Percentiles rank a stretch among this genome's conserved stretches.
phyloP scores from a whole-genome alignment of 1,139 yeast genomes.

The Taiozyma sp. region DNA sequence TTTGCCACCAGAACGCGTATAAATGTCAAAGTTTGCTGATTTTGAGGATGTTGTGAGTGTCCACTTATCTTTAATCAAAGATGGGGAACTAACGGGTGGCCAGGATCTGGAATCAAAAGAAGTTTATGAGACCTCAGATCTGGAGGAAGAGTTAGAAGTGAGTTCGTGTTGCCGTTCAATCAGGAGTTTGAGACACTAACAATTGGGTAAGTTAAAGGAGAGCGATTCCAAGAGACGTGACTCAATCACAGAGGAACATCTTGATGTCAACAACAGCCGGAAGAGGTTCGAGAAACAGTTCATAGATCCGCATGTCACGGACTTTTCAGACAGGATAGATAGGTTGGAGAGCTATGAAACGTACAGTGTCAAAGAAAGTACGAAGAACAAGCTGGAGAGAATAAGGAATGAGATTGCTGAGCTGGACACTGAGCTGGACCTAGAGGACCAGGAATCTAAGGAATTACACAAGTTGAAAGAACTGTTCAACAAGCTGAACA shows the following conservation, averaged over 20 bases:
- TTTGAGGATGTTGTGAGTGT: slow-evolving; percentile 19
- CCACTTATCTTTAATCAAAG: neutral
- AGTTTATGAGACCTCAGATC: slow-evolving; percentile 48
- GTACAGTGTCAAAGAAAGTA: slow-evolving; percentile 33
- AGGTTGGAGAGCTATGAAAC: slow-evolving; percentile 25
- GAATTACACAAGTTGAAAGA: slow-evolving; percentile 14
- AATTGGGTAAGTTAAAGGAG: neutral
- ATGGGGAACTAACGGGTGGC: neutral
- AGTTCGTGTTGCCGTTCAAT: neutral
- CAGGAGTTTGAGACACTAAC: neutral
- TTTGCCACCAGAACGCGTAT: neutral
- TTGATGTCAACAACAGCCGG: slow-evolving; percentile 15
- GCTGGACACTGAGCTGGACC: slow-evolving; percentile 22
- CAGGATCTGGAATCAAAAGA: slow-evolving; percentile 31
- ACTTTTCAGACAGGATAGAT: slow-evolving; percentile 25
- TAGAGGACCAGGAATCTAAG: slow-evolving; percentile 4
- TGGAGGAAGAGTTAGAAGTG: slow-evolving; percentile 32
- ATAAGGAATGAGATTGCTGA: slow-evolving; percentile 43
- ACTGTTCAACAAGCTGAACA: slow-evolving; percentile 10
- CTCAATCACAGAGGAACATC: slow-evolving; percentile 19
- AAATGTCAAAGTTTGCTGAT: slow-evolving; percentile 18
- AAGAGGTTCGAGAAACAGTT: slow-evolving; percentile 18
- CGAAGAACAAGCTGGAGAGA: slow-evolving; percentile 40
- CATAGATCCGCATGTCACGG: slow-evolving; percentile 25
- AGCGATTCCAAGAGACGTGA: slow-evolving; percentile 8